These are phyloP conservation scores for Suhomyces kunorum DNA, from an alignment of 1,139 yeast species.

Conservation along the genomic window DNA sequence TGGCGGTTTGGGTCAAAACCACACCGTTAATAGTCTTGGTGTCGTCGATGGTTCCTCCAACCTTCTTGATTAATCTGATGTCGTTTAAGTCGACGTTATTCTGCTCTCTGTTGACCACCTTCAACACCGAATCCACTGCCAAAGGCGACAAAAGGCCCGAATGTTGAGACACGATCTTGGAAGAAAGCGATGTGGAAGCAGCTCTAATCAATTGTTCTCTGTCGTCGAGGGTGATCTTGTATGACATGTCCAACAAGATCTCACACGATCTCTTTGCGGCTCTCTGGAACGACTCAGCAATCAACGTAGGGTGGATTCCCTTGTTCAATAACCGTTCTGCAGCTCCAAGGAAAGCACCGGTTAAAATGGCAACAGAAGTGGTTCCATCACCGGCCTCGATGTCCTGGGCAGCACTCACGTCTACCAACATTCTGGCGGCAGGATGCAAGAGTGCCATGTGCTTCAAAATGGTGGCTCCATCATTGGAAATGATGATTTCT, in stretches of 20 bases:
- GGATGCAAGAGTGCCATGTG: conserved; percentile 99
- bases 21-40: conserved; percentile 93
- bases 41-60: conserved; percentile 97
- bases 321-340: conserved; percentile 86
- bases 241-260: conserved; percentile 81
- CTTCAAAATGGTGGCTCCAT: conserved; percentile 93
- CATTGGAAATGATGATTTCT: conserved; percentile 92
- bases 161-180: conserved; percentile 94
- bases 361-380: conserved; percentile 91
- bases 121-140: conserved; percentile 90
- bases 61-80: conserved; percentile 85
- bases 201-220: conserved; percentile 85
- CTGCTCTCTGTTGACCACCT: conserved; percentile 61
- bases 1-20: conserved; percentile 85
- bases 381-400: conserved; percentile 99
- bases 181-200: conserved; percentile 88
- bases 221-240: conserved; percentile 71
- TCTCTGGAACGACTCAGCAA: conserved; percentile 92
- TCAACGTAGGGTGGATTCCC: conserved; percentile 94
- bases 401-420: conserved; percentile 96
- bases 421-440: conserved; percentile 97
- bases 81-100: conserved; percentile 81
- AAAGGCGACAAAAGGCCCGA: conserved; percentile 84
- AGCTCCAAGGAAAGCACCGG: conserved; percentile 93
- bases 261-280: conserved; percentile 90